Percentiles rank a stretch among this genome's conserved stretches.
Evolutionary conservation across 2,329 filamentous ascomycete species (phyloP).

Genomic region (Aspergillus sp.): DNA sequence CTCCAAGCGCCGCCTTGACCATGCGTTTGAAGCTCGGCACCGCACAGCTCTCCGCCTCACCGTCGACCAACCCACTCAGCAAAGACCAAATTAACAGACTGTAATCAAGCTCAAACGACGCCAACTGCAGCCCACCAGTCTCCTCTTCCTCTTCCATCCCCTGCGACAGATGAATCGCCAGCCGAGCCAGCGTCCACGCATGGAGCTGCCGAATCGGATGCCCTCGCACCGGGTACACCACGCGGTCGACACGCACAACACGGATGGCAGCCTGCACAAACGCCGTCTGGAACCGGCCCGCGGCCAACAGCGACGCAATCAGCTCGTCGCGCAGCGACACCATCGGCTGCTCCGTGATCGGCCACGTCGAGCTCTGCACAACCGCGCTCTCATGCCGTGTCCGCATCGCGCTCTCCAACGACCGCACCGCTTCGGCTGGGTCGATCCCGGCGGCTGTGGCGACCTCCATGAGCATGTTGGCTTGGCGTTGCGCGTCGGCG

Average conservation of each 20-base stretch:
- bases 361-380: conserved; percentile 37
- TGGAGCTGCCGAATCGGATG: conserved; percentile 57
- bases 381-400: conserved; percentile 31
- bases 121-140: conserved; percentile 12
- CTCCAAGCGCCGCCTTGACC: conserved; percentile 22
- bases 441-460: conserved; percentile 14
- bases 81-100: conserved; percentile 34
- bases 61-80: conserved; percentile 24
- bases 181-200: conserved; percentile 32
- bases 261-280: conserved; percentile 52
- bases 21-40: conserved; percentile 30
- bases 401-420: conserved; percentile 40
- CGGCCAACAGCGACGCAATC: conserved; percentile 47
- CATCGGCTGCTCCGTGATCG: conserved; percentile 54
- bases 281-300: conserved; percentile 44
- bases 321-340: conserved; percentile 54
- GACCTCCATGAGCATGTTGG: conserved; percentile 23
- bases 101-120: conserved; percentile 27
- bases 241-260: conserved; percentile 51
- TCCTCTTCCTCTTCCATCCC: conserved; percentile 16
- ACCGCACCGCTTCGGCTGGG: conserved; percentile 29
- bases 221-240: conserved; percentile 46
- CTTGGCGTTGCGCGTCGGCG: conserved; percentile 17
- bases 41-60: conserved; percentile 23
- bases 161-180: conserved; percentile 27